Evolutionary conservation across 345 rosid species (phyloP).

Genomic region (Eutrema heterophyllum): DNA sequence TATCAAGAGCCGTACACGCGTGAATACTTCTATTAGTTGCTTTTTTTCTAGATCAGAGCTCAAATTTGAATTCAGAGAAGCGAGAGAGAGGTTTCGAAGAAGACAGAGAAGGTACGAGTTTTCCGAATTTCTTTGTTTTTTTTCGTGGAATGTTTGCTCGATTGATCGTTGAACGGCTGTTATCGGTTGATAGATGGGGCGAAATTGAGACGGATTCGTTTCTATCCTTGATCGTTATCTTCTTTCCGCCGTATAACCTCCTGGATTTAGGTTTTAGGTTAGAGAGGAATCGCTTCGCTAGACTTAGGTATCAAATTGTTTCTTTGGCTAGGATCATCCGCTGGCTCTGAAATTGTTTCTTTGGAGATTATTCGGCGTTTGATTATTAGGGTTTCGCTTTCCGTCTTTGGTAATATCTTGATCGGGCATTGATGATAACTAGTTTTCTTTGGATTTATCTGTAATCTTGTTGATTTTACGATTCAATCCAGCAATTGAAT

Average conservation of each 20-base stretch:
- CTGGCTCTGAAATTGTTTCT: background rate
- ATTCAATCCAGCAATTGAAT: background rate
- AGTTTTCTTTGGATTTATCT: background rate
- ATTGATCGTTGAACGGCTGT: background rate
- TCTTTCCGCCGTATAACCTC: background rate
- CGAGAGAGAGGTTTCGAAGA: background rate
- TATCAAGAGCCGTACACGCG: slow-evolving; percentile 20
- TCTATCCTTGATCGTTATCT: background rate
- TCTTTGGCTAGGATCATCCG: background rate
- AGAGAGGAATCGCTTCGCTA: background rate
- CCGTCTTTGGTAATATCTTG: background rate
- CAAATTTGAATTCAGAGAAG: slow-evolving; percentile 7
- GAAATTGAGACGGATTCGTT: background rate
- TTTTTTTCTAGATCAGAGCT: background rate
- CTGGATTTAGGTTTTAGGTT: slow-evolving; percentile 7
- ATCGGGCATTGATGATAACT: background rate
- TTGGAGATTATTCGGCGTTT: background rate
- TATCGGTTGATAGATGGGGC: background rate
- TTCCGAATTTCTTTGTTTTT: background rate
- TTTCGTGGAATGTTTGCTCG: background rate
- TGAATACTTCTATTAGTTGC: accelerated
- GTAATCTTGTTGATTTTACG: no score
- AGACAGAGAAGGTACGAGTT: slow-evolving; percentile 9
- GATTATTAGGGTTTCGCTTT: background rate
- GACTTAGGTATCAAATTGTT: background rate